These are phyloP conservation scores for Pestalotiopsis sp. DNA, from an alignment of 2,329 filamentous ascomycete genomes.

Conservation along the genomic window DNA sequence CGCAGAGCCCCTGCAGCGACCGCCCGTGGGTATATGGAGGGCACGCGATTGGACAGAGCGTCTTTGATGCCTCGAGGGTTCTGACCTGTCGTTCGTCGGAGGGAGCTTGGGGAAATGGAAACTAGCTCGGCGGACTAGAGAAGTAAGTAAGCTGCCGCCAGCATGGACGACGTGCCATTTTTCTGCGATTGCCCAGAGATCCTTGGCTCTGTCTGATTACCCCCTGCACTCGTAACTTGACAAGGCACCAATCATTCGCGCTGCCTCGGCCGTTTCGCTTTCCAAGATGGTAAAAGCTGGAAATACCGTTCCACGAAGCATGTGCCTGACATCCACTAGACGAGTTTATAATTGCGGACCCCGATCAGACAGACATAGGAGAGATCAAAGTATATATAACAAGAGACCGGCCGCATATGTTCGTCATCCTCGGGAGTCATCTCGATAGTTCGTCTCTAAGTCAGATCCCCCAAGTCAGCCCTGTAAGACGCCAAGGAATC, in stretches of 20 bases:
- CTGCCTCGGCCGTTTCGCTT: neutral
- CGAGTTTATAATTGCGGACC: neutral
- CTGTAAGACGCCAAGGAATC: slow-evolving; percentile 20
- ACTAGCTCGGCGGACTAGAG: neutral
- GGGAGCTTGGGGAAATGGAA: neutral
- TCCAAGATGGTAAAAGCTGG: neutral
- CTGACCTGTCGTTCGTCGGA: neutral
- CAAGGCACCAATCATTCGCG: neutral
- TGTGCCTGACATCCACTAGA: neutral
- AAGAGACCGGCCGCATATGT: slow-evolving; percentile 1
- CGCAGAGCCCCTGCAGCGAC: neutral
- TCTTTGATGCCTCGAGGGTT: neutral
- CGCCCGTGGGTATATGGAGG: neutral
- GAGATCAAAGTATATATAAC: neutral
- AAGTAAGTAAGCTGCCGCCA: neutral
- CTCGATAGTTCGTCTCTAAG: neutral
- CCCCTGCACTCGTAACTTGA: neutral
- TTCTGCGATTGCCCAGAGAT: neutral
- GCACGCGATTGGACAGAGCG: neutral
- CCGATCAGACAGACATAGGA: neutral
- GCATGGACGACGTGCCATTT: neutral
- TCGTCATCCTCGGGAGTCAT: neutral
- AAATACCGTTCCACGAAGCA: neutral
- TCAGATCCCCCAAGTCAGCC: neutral
- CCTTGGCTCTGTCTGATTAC: neutral